Conservation (phyloP, 163 green algal genomes). For the Scenedesmus sp. region DNA sequence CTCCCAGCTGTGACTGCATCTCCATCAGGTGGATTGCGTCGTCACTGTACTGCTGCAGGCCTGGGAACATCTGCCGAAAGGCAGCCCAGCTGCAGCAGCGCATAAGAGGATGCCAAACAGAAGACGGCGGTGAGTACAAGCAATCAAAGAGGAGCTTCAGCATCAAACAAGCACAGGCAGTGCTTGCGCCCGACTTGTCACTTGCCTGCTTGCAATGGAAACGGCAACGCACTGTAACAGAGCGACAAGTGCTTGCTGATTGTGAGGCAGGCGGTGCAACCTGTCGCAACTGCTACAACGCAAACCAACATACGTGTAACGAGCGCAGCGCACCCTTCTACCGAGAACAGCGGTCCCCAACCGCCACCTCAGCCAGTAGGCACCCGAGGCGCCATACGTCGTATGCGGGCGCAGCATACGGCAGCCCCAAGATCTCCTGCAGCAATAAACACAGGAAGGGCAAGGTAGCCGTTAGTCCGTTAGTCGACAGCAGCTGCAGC, state of each 20-base stretch:
- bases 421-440: slow-evolving; percentile 38
- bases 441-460: background rate
- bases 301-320: too few species aligned
- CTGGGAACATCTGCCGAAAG: background rate
- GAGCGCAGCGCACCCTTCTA: background rate
- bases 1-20: slow-evolving; percentile 3
- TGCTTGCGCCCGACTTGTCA: too few species aligned
- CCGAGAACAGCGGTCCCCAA: background rate
- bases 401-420: slow-evolving; percentile 24
- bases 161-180: too few species aligned
- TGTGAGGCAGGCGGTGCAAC: background rate
- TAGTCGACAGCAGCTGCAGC: background rate
- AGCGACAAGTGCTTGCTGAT: too few species aligned
- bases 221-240: too few species aligned
- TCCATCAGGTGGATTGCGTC: slow-evolving; percentile 31
- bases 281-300: too few species aligned
- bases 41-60: background rate
- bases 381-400: slow-evolving; percentile 42
- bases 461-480: background rate
- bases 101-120: too few species aligned
- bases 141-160: too few species aligned
- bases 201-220: too few species aligned
- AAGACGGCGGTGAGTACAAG: too few species aligned
- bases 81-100: slow-evolving; percentile 11
- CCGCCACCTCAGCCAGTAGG: slow-evolving; percentile 15